Conservation (phyloP, 2,329 filamentous ascomycete species). For the Madurella mycetomatis region DNA sequence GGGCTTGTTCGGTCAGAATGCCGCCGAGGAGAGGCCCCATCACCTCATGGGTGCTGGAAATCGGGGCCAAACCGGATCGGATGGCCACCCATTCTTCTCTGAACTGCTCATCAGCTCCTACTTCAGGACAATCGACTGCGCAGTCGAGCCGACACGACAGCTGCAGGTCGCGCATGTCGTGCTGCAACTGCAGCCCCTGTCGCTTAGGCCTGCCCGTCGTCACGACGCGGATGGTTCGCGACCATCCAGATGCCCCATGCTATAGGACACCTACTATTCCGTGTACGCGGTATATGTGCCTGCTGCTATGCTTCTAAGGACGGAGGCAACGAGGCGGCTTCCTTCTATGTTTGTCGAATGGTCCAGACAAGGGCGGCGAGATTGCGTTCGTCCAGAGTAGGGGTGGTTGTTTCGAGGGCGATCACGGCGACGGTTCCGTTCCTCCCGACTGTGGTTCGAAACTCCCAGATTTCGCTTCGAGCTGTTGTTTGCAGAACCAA, state of each 20-base stretch:
- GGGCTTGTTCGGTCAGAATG: conserved; percentile 26
- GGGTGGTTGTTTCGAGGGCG: conserved; percentile 11
- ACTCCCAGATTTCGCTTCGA: conserved; percentile 16
- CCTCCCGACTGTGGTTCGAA: conserved; percentile 17
- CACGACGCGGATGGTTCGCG: conserved; percentile 15
- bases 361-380: conserved; percentile 5
- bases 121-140: conserved; percentile 7
- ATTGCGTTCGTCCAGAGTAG: conserved; percentile 13
- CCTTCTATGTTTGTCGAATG: conserved; percentile 21
- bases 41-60: conserved; percentile 18
- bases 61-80: conserved; percentile 23
- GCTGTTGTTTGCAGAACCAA: background rate
- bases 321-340: conserved; percentile 15
- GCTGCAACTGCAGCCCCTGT: conserved; percentile 20
- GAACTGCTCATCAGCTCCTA: conserved; percentile 6
- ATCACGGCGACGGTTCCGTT: conserved; percentile 7
- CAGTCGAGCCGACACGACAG: background rate
- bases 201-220: conserved; percentile 16
- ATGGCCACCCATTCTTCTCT: conserved; percentile 7
- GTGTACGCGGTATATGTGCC: conserved; percentile 23
- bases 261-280: conserved; percentile 19
- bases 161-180: conserved; percentile 4
- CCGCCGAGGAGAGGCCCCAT: conserved; percentile 25
- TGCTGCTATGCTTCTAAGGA: conserved; percentile 24
- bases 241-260: conserved; percentile 20